These are phyloP conservation scores for Syzygium malaccense DNA, from an alignment of 441 rosid species.

Conservation along the genomic window DNA sequence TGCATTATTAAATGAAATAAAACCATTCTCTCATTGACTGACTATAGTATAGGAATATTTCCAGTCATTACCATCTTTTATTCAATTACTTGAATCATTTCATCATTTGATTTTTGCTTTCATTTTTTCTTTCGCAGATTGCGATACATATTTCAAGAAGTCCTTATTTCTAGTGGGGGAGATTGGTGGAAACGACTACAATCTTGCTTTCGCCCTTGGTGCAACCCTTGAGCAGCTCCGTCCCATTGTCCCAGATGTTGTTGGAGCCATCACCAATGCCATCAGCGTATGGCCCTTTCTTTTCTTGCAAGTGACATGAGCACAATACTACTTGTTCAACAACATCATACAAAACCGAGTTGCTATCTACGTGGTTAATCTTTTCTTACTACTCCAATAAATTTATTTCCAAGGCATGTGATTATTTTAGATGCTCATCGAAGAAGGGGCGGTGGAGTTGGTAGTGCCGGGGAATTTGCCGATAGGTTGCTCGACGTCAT, in stretches of 20 bases:
- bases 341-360: not conserved
- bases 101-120: not conserved
- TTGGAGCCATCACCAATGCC: not conserved
- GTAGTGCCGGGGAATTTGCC: not conserved
- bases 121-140: not conserved
- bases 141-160: not conserved
- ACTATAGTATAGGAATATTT: not conserved
- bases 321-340: not conserved
- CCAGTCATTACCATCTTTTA: not conserved
- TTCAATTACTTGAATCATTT: not conserved
- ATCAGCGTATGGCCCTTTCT: not conserved
- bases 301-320: not conserved
- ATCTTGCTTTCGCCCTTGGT: not conserved
- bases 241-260: not conserved
- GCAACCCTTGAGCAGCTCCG: not conserved
- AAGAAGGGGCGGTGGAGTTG: not conserved
- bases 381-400: not conserved
- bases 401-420: not conserved
- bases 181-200: not conserved
- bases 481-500: not conserved
- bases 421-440: not conserved
- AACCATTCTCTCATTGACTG: not conserved
- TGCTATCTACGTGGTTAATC: not conserved
- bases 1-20: not conserved
- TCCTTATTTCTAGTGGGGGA: not conserved